Percentiles rank a stretch among this genome's conserved stretches.
phyloP scores from a whole-genome alignment of 106 monocot genomes.

The Allium sativum region DNA sequence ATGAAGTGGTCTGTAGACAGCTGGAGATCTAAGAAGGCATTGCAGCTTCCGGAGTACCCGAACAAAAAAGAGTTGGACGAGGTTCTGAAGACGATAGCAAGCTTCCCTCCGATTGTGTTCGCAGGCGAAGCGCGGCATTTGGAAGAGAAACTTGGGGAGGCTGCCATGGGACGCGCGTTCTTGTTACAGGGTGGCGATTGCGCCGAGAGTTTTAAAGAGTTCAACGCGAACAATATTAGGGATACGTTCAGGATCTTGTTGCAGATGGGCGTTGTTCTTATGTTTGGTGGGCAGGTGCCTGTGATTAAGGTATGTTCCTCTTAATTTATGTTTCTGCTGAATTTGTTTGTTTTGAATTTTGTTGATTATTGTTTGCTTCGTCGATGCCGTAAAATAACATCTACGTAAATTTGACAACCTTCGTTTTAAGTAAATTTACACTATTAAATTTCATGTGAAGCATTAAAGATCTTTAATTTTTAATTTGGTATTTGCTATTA shows the following conservation, averaged over 20 bases:
- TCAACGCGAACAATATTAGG: conserved; percentile 83
- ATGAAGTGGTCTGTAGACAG: conserved; percentile 56
- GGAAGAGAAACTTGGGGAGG: conserved; percentile 75
- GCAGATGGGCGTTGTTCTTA: conserved; percentile 91
- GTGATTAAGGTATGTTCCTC: conserved; percentile 52
- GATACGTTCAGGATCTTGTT: conserved; percentile 87
- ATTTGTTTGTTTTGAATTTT: neutral
- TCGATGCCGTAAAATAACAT: too few relatives aligned
- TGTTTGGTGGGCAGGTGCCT: conserved; percentile 92
- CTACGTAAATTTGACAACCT: too few relatives aligned
- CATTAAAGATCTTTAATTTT: too few relatives aligned
- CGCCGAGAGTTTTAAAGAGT: conserved; percentile 99
- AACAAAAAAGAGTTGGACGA: conserved; percentile 42
- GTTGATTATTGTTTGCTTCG: neutral
- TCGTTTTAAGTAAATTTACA: too few relatives aligned
- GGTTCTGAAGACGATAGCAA: conserved; percentile 56
- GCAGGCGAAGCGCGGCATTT: conserved; percentile 76
- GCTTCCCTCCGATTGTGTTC: conserved; percentile 81
- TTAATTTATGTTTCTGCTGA: neutral
- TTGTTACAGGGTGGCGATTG: conserved; percentile 88
- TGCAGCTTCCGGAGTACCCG: conserved; percentile 83
- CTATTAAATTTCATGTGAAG: too few relatives aligned
- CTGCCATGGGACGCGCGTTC: conserved; percentile 72
- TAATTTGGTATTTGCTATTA: too few relatives aligned
- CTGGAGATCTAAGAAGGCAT: conserved; percentile 63